phyloP scores from a whole-genome alignment of 2,329 filamentous ascomycete species.

The Fusarium hainanense region DNA sequence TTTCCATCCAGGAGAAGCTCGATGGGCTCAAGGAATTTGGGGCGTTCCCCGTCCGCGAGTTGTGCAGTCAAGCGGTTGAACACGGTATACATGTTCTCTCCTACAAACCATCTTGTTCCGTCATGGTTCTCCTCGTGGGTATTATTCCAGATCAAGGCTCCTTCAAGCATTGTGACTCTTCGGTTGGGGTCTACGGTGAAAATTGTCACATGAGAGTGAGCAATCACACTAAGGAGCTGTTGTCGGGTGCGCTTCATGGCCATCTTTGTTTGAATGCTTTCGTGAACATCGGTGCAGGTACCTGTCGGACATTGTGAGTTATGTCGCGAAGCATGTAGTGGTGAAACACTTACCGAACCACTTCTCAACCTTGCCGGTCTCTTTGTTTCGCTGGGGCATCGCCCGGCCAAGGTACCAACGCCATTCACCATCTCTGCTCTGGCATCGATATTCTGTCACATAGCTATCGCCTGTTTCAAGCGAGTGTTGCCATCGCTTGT shows the following conservation, averaged over 20 bases:
- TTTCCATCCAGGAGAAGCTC: constrained; percentile 73
- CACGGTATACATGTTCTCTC: constrained; percentile 72
- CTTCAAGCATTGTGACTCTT: constrained; percentile 76
- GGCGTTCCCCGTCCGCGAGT: constrained; percentile 56
- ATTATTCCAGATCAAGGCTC: constrained; percentile 69
- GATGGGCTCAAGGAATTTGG: constrained; percentile 67
- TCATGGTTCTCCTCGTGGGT: constrained; percentile 54
- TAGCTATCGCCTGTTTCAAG: constrained; percentile 76
- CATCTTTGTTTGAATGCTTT: constrained; percentile 75
- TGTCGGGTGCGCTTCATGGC: constrained; percentile 74
- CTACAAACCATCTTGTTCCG: constrained; percentile 63
- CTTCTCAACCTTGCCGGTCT: constrained; percentile 75
- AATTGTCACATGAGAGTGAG: constrained; percentile 79
- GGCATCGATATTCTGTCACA: constrained; percentile 76
- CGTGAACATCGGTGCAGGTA: constrained; percentile 83
- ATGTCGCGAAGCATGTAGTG: neutral
- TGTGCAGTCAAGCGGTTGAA: constrained; percentile 64
- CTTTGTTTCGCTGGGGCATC: constrained; percentile 72
- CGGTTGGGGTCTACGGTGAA: constrained; percentile 75
- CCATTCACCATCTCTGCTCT: constrained; percentile 74
- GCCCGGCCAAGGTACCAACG: constrained; percentile 83
- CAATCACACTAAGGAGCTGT: constrained; percentile 77
- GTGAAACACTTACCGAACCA: constrained; percentile 72
- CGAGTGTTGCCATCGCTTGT: constrained; percentile 69
- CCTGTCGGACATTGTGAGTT: constrained; percentile 44